Base-by-base conservation (phyloP, 2,329 filamentous ascomycete species). In the Parasarocladium wereldwijsianum region DNA sequence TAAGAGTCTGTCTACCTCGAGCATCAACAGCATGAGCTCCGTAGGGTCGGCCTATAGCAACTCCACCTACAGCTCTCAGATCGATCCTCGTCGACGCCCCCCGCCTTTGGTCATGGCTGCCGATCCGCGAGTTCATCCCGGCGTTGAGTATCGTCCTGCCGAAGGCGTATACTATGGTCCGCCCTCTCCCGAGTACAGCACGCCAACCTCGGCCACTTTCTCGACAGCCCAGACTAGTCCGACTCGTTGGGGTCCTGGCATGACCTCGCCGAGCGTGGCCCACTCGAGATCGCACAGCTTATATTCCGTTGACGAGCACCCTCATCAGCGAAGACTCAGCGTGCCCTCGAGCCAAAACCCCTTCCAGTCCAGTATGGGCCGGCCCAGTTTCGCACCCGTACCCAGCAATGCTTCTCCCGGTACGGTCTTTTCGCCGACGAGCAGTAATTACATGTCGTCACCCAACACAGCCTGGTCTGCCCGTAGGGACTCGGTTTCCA, bases 1-100 rank as follows among this genome's bases (percentile, higher is more conserved):
- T 42, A 93, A 93, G 50, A 73, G 70, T 2, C 58, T 93, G 3
- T 94, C 86, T 1, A 74, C 83, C 3, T 93, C 86, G 1, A 93
- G 84, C 50, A 84, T 94, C 42, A 64, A 72, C 4, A 87, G 80
- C 19, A 76, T 77, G 6, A 58, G 72, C 32, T 85, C 81, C 2
- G 49, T 63, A 9, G 56, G 57, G 16, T 87, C 83, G 1, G 75
- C 63, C 28, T 77, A 77, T 35, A 75, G 68, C 38, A 57, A 67
- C n/a, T 21, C 16, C 10, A n/a, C 19, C n/a, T n/a, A n/a, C n/a
- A n/a, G n/a, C n/a, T n/a, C n/a, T n/a, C 60, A 66, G 14, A 71
- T 74, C 25, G 79, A 84, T 34, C 52, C 66, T 22, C 70, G 83
- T 29, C 71, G 79, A 35, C 70, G 82, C 16, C 86, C 85, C 5